Conservation (phyloP, 139 green algal genomes). For the Haematococcus lacustris region DNA sequence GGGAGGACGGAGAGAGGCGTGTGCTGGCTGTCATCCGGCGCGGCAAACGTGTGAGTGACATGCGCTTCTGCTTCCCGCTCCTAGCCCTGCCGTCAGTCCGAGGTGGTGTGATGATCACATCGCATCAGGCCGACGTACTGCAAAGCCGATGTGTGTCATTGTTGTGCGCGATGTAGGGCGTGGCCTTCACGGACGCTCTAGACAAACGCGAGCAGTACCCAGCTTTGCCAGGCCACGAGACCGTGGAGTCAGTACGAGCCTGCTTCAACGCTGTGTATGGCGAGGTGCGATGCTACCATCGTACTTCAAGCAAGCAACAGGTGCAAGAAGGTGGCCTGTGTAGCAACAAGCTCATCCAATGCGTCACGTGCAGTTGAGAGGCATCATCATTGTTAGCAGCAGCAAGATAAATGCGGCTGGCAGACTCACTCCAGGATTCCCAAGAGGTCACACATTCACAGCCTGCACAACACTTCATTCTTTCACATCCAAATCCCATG, state of each 20-base stretch:
- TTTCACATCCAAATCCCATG: too few species aligned
- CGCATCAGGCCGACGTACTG: too few species aligned
- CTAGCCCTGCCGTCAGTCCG: too few species aligned
- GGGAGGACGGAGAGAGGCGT: conserved; percentile 40
- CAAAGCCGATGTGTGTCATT: too few species aligned
- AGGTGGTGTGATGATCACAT: too few species aligned
- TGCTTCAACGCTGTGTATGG: conserved; percentile 32
- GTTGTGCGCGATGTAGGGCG: conserved; percentile 33
- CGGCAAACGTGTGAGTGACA: background rate
- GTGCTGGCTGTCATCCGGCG: conserved; percentile 48
- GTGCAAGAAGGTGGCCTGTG: too few species aligned
- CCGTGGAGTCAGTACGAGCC: conserved; percentile 30
- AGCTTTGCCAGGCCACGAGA: conserved; percentile 30
- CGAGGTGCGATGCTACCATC: conserved; percentile 23
- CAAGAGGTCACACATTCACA: too few species aligned
- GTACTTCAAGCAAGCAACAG: background rate
- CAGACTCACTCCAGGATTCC: background rate
- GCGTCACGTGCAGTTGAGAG: too few species aligned
- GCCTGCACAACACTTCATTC: background rate
- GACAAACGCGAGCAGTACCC: conserved; percentile 32
- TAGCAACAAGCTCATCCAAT: too few species aligned
- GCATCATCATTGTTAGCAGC: too few species aligned
- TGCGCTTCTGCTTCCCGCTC: too few species aligned
- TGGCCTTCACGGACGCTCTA: conserved; percentile 50
- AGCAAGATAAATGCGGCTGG: background rate